These are phyloP conservation scores for Kwoniella europaea DNA, from an alignment of 768 basidiomycete species.

Conservation along the genomic window DNA sequence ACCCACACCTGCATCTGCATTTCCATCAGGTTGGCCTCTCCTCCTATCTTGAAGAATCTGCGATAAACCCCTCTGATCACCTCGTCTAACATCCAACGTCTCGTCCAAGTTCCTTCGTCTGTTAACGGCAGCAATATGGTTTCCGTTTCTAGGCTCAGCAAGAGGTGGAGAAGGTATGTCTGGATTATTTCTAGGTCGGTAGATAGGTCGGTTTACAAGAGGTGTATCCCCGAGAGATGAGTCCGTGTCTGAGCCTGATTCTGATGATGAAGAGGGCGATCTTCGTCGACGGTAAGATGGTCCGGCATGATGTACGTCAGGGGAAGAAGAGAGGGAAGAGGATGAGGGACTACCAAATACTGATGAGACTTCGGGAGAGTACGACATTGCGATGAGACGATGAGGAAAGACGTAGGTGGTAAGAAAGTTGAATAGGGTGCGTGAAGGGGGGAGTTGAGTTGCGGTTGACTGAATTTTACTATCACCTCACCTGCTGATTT, in stretches of 20 bases:
- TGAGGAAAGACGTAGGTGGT: too few relatives aligned
- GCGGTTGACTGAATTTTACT: too few relatives aligned
- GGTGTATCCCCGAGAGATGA: neutral
- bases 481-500: too few relatives aligned
- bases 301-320: neutral
- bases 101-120: constrained; percentile 6
- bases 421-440: neutral
- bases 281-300: neutral
- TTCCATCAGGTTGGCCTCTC: neutral
- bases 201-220: neutral
- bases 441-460: neutral
- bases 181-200: too few relatives aligned
- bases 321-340: neutral
- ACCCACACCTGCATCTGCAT: neutral
- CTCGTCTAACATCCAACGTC: constrained; percentile 1
- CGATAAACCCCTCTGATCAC: constrained; percentile 13
- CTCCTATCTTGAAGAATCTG: constrained; percentile 12
- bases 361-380: neutral
- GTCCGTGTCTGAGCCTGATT: neutral
- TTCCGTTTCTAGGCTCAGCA: neutral
- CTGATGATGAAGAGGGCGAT: too few relatives aligned
- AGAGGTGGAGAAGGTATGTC: neutral
- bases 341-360: neutral
- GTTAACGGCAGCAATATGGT: neutral
- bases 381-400: neutral